Evolutionary conservation across 2,329 filamentous ascomycete species (phyloP).

Genomic region (Cladosporium oxysporum): DNA sequence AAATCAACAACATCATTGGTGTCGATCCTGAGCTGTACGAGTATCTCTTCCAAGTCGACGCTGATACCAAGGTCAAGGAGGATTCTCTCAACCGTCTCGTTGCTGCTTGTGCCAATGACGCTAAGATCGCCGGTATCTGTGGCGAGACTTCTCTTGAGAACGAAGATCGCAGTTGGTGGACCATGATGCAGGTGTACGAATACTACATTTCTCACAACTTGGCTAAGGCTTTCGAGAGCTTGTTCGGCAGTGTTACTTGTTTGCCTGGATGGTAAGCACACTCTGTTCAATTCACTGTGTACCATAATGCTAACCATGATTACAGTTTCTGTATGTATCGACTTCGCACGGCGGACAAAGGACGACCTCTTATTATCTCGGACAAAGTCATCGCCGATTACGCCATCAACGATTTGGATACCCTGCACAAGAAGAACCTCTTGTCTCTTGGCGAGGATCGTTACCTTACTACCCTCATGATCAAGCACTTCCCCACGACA

Average conservation of each 20-base stretch:
- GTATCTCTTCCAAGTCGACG: conserved; percentile 95
- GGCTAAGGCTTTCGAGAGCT: conserved; percentile 93
- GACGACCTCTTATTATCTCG: conserved; percentile 89
- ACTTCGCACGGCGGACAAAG: conserved; percentile 87
- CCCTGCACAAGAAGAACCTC: conserved; percentile 91
- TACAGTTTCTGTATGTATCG: conserved; percentile 98
- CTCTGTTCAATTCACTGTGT: not conserved
- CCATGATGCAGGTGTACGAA: conserved; percentile 99
- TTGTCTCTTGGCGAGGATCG: conserved; percentile 94
- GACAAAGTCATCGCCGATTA: conserved; percentile 88
- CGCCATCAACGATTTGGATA: conserved; percentile 85
- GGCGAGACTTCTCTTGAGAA: conserved; percentile 96
- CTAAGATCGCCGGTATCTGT: conserved; percentile 95
- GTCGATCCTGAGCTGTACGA: conserved; percentile 97
- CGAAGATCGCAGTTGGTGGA: conserved; percentile 94
- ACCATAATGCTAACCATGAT: conserved; percentile 19
- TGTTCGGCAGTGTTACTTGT: conserved; percentile 98
- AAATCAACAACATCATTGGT: conserved; percentile 98
- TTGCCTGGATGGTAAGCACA: conserved; percentile 90
- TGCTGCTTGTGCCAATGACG: conserved; percentile 87
- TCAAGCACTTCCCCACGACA: conserved; percentile 94
- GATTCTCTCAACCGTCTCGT: conserved; percentile 92
- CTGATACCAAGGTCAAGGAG: conserved; percentile 90
- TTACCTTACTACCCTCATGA: conserved; percentile 96
- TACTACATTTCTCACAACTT: conserved; percentile 99